phyloP scores from a whole-genome alignment of 2,329 filamentous ascomycete species.

The Cladophialophora yegresii region DNA sequence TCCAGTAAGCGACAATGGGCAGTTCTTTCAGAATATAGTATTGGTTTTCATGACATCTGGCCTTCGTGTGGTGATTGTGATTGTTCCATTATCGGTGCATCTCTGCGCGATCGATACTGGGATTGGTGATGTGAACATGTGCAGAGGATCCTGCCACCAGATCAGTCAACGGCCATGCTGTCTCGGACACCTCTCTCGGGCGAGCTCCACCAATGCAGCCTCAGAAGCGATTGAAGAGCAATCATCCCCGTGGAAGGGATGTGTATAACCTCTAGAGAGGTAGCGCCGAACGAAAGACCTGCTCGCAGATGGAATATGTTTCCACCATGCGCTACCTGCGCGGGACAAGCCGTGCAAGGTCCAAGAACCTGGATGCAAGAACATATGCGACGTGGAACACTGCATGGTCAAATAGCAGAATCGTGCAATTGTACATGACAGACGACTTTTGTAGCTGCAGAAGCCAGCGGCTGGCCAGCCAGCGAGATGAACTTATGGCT shows the following conservation, averaged over 20 bases:
- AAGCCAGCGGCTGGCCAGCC: not conserved
- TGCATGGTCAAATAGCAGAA: slow-evolving; percentile 11
- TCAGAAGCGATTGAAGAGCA: slow-evolving; percentile 22
- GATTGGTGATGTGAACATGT: slow-evolving; percentile 45
- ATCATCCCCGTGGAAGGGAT: slow-evolving; percentile 13
- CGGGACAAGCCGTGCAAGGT: slow-evolving; percentile 13
- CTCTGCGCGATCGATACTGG: slow-evolving; percentile 44
- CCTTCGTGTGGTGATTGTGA: not conserved
- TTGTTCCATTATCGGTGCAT: slow-evolving; percentile 45
- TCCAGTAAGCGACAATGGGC: slow-evolving; percentile 18
- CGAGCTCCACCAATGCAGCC: slow-evolving; percentile 14
- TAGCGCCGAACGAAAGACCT: not conserved
- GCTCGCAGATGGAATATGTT: slow-evolving; percentile 15
- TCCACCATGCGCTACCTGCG: slow-evolving; percentile 19
- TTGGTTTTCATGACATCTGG: slow-evolving; percentile 6
- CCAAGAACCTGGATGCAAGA: not conserved
- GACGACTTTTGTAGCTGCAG: not conserved
- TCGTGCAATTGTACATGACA: not conserved
- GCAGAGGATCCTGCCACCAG: slow-evolving; percentile 16
- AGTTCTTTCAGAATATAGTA: not conserved
- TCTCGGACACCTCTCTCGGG: slow-evolving; percentile 16
- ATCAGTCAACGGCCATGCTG: slow-evolving; percentile 20
- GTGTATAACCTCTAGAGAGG: slow-evolving; percentile 7
- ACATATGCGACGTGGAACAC: slow-evolving; percentile 14
- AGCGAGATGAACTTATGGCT: slow-evolving; percentile 2